A percentile compares a stretch with the other conserved stretches of the same genome.
phyloP scores from a whole-genome alignment of 257 asterid species.

The Dorcoceras hygrometricum region DNA sequence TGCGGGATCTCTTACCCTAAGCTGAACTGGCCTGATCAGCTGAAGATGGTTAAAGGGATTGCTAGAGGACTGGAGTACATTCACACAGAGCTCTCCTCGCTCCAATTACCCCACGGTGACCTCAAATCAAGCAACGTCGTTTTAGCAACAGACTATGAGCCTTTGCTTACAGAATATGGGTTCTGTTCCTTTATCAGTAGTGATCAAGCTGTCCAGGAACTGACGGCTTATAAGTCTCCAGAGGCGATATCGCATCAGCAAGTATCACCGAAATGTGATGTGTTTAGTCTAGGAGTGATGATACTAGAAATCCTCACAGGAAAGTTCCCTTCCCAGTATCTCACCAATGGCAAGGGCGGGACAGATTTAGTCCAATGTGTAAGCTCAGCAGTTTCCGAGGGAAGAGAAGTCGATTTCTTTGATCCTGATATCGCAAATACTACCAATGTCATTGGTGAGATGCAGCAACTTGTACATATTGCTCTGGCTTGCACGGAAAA shows the following conservation, averaged over 20 bases:
- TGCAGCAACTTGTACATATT: slow-evolving; percentile 46
- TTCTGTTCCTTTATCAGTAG: slow-evolving; percentile 36
- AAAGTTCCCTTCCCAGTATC: slow-evolving; percentile 50
- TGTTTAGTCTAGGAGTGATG: slow-evolving; percentile 62
- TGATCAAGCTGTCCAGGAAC: slow-evolving; percentile 43
- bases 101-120: slow-evolving; percentile 73
- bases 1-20: slow-evolving; percentile 42
- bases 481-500: slow-evolving; percentile 62
- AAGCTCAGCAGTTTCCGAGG: slow-evolving; percentile 48
- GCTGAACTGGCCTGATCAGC: slow-evolving; percentile 56
- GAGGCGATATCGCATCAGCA: slow-evolving; percentile 42
- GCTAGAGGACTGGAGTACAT: slow-evolving; percentile 59
- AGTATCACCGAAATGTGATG: slow-evolving; percentile 67
- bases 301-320: slow-evolving; percentile 80
- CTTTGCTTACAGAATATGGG: slow-evolving; percentile 65
- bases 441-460: slow-evolving; percentile 20
- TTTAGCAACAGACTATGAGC: slow-evolving; percentile 44
- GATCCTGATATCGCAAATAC: slow-evolving; percentile 47
- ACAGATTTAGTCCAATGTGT: slow-evolving; percentile 60
- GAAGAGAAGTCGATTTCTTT: slow-evolving; percentile 39
- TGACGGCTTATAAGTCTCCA: slow-evolving; percentile 64
- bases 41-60: slow-evolving; percentile 63
- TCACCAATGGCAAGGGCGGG: slow-evolving; percentile 53
- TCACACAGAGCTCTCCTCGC: slow-evolving; percentile 43
- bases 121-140: slow-evolving; percentile 80